Percentiles rank a stretch among this genome's conserved stretches.
Evolutionary conservation across 2,329 filamentous ascomycete genomes (phyloP).

Genomic region (Domatiomyces globalis): DNA sequence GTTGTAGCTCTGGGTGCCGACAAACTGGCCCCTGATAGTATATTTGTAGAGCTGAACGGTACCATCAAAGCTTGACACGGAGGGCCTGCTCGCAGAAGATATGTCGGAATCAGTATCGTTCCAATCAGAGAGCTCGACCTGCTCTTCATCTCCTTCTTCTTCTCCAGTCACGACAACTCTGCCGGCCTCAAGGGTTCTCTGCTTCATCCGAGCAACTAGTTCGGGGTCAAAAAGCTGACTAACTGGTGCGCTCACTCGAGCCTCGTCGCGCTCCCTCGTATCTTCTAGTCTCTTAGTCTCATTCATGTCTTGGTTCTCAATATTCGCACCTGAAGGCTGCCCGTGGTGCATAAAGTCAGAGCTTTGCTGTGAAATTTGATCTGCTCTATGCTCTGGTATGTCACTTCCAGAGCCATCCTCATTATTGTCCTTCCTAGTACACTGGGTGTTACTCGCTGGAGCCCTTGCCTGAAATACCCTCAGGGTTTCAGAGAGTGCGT

Average conservation of each 20-base stretch:
- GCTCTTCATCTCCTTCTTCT: background rate
- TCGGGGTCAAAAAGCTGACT: conserved; percentile 3
- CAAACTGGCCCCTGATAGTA: conserved; percentile 5
- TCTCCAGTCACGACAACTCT: conserved; percentile 2
- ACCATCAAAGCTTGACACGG: background rate
- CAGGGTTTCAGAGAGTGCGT: background rate
- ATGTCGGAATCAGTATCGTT: conserved; percentile 1
- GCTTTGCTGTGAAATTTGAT: background rate
- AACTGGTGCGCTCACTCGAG: background rate
- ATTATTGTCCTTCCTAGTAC: background rate
- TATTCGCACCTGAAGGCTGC: background rate
- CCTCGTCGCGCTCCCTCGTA: conserved; percentile 2
- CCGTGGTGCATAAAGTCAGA: background rate
- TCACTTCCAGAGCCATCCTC: background rate
- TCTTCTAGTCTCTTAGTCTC: conserved; percentile 8
- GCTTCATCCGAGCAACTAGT: conserved; percentile 2
- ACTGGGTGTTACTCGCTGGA: background rate
- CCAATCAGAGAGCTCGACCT: conserved; percentile 3
- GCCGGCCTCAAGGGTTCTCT: background rate
- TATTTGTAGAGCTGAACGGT: conserved; percentile 7
- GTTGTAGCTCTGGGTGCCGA: conserved; percentile 6
- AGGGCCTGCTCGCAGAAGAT: background rate
- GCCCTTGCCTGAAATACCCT: background rate
- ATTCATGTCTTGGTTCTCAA: conserved; percentile 1
- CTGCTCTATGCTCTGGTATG: background rate